Base-by-base conservation (phyloP, 305 asterid species). In the Fraxinus sp. region DNA sequence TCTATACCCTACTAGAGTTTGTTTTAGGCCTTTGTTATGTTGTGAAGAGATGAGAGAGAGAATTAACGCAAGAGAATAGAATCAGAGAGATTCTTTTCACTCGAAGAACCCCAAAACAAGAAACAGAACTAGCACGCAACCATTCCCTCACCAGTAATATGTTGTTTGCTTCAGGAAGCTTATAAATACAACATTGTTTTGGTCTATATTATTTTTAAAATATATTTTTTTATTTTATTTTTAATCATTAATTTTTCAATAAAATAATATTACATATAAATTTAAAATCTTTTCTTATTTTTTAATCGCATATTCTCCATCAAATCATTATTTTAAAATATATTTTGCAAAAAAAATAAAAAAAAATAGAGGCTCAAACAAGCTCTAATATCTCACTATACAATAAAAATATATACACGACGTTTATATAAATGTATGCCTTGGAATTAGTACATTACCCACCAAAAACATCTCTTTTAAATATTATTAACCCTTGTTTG, bases 121-220 rank as follows among this genome's bases (percentile, higher is more conserved):
- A 83, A 88, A 81, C 79, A 84, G 76, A 87, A 88, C 81, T 78
- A 86, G 91, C 93, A 92, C 95, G 97, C 97, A 93, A 92, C 91
- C 90, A 88, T 78, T 75, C 83, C 71, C 55, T 73, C 59, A 10
- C 86, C 87, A 41, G 55, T 83, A 74, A 84, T 70, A 82, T 81
- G 83, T 85, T 80, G 87, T 84, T 84, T 71, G 81, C 84, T 70
- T 79, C 81, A 75, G 35, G 55, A 83, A 88, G 89, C 95, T 30
- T 30, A 30, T 30, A 2, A 30, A 30, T 30, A 30, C 32, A 30
- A 30, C 32, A 30, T 30, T 30, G 32, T 30, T 30, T 30, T 30
- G 32, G 32, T 30, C 32, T 30, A 30, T 30, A 30, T 33, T 33
- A 39, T 37, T 37, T 37, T 37, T 7, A 37, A 37, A 37, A 37